These are phyloP conservation scores for Chrysosporium queenslandicum DNA, from an alignment of 2,329 filamentous ascomycete genomes.

Conservation along the genomic window DNA sequence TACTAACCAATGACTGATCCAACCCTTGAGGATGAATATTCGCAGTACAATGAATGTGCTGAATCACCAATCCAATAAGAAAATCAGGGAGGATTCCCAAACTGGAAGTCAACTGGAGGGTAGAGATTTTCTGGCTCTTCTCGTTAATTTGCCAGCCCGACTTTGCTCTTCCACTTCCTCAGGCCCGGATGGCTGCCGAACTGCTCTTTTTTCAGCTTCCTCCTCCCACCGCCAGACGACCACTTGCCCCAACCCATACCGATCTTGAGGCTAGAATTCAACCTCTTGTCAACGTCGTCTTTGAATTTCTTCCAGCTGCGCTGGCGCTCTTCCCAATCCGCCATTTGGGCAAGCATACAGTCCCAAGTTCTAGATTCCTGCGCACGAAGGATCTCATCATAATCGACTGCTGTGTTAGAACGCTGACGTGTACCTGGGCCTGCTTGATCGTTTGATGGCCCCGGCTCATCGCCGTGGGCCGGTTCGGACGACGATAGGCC, in stretches of 20 bases:
- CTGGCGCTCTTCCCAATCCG: conserved; percentile 34
- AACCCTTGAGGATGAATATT: too few species aligned
- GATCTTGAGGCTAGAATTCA: conserved; percentile 18
- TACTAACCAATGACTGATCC: too few species aligned
- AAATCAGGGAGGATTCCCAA: too few species aligned
- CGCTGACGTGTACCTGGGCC: not conserved
- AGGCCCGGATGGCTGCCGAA: conserved; percentile 8
- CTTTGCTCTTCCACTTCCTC: conserved; percentile 17
- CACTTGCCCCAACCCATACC: conserved; percentile 6
- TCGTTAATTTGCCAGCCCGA: conserved; percentile 15
- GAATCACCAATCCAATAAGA: too few species aligned
- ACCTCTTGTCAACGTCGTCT: conserved; percentile 21
- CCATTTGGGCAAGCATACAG: conserved; percentile 36
- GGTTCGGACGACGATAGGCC: conserved; percentile 1
- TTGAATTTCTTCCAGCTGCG: conserved; percentile 28
- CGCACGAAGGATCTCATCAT: conserved; percentile 22
- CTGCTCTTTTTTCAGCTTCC: conserved; percentile 13
- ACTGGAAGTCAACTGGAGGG: too few species aligned
- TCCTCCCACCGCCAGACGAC: conserved; percentile 7
- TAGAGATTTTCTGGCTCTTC: too few species aligned
- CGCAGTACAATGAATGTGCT: too few species aligned
- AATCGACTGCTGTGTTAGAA: conserved; percentile 12
- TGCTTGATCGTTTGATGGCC: not conserved
- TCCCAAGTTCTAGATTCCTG: conserved; percentile 33
- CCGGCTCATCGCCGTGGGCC: not conserved